Percentiles rank a stretch among this genome's conserved stretches.
Conservation (phyloP, 2,329 filamentous ascomycete species). For the Alternaria sp. region DNA sequence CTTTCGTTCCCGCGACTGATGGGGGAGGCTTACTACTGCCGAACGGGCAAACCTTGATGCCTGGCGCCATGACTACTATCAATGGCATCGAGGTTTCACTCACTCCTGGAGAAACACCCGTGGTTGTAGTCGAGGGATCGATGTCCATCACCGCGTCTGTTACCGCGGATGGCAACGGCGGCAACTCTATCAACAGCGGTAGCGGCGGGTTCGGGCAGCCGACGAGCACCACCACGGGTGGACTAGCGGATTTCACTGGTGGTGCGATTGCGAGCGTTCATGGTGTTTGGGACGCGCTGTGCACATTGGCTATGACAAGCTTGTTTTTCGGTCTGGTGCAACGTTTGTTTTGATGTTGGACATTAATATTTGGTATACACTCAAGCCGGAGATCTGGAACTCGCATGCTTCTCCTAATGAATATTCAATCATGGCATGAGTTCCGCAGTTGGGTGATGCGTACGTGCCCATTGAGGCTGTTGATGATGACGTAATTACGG, state of each 20-base stretch:
- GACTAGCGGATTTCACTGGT: not conserved
- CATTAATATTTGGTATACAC: not conserved
- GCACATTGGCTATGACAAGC: not conserved
- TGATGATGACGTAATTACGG: not conserved
- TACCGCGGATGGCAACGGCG: not conserved
- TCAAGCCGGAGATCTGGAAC: not conserved
- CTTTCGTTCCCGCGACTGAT: not conserved
- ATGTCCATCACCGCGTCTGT: not conserved
- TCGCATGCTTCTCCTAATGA: not conserved
- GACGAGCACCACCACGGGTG: not conserved
- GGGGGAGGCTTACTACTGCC: not conserved
- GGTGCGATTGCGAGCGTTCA: not conserved
- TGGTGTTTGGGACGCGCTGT: not conserved
- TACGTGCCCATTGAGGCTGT: not conserved
- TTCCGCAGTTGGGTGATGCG: not conserved
- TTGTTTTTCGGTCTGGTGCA: not conserved
- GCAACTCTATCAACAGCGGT: not conserved
- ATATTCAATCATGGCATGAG: rapidly evolving
- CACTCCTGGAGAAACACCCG: not conserved
- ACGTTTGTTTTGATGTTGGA: not conserved
- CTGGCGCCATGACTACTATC: not conserved
- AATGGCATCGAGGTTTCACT: not conserved
- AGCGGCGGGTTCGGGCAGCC: not conserved
- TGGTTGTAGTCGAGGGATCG: not conserved
- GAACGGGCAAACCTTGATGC: not conserved